Percentiles rank a stretch among this genome's conserved stretches.
phyloP scores from a whole-genome alignment of 495 filamentous ascomycete species.

The Acidomyces sp. region DNA sequence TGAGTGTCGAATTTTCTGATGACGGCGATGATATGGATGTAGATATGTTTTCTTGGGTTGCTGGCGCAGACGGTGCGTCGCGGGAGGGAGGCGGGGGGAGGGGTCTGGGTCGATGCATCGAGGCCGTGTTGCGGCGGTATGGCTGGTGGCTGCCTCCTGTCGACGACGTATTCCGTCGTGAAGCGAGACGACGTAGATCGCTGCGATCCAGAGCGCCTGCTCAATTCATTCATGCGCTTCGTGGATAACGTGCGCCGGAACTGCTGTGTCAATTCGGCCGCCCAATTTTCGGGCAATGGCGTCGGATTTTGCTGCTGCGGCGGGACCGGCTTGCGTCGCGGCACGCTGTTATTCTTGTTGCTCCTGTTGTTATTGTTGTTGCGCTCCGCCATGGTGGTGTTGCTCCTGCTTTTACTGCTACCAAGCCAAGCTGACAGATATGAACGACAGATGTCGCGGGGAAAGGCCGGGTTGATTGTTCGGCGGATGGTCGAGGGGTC shows the following conservation, averaged over 20 bases:
- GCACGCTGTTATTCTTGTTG: conserved; percentile 15
- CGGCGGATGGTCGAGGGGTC: too few relatives aligned
- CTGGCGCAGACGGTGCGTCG: conserved; percentile 29
- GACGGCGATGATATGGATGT: conserved; percentile 29
- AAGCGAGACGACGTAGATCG: conserved; percentile 45
- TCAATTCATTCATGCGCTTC: conserved; percentile 67
- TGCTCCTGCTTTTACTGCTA: too few relatives aligned
- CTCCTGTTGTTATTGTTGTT: too few relatives aligned
- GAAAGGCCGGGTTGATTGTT: too few relatives aligned
- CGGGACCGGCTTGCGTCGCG: conserved; percentile 16
- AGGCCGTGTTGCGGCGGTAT: conserved; percentile 34
- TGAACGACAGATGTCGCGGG: too few relatives aligned
- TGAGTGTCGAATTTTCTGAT: conserved; percentile 52
- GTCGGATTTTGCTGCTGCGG: not conserved
- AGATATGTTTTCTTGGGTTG: conserved; percentile 6
- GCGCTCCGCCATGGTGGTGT: conserved; percentile 19
- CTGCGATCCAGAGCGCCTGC: conserved; percentile 29
- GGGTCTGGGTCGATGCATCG: conserved; percentile 25
- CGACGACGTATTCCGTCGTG: conserved; percentile 31
- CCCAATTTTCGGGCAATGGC: conserved; percentile 25
- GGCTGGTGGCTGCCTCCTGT: conserved; percentile 15
- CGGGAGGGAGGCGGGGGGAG: conserved; percentile 28
- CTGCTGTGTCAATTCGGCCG: conserved; percentile 41
- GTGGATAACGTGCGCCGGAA: conserved; percentile 69
- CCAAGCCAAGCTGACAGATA: too few relatives aligned